A percentile compares a stretch with the other conserved stretches of the same genome.
phyloP scores from a whole-genome alignment of 83 land plant species.

The Thuja plicata region DNA sequence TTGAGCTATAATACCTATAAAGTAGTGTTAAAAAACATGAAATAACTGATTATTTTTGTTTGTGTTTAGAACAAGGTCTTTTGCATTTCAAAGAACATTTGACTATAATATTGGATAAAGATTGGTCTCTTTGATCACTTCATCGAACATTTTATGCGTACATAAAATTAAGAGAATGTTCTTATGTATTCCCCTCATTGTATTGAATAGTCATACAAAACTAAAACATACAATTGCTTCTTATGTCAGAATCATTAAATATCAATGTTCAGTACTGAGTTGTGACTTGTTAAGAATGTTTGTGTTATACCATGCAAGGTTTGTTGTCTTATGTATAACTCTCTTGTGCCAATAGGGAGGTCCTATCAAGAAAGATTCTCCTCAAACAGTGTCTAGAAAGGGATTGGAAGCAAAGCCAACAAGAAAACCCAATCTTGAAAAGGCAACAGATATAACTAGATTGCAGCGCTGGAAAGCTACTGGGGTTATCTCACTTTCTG shows the following conservation, averaged over 20 bases:
- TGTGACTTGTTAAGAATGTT: background rate
- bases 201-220: background rate
- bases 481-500: constrained; percentile 60
- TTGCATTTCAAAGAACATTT: background rate
- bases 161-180: background rate
- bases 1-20: background rate
- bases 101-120: background rate
- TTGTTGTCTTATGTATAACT: background rate
- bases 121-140: background rate
- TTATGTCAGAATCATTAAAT: background rate
- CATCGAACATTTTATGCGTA: background rate
- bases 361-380: constrained; percentile 37
- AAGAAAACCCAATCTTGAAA: background rate
- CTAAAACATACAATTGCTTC: background rate
- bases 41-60: background rate
- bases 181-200: background rate
- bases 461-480: constrained; percentile 63
- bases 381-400: constrained; percentile 4
- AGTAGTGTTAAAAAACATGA: background rate
- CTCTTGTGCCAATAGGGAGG: constrained; percentile 39
- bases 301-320: background rate
- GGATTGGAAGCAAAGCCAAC: constrained; percentile 5
- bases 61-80: background rate
- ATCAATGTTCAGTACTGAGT: background rate
- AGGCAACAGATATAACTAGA: constrained; percentile 27